Evolutionary conservation across 345 rosid genomes (phyloP), one percentile per base, ranked within the genome.

Genomic region (Fremontodendron californicum): DNA sequence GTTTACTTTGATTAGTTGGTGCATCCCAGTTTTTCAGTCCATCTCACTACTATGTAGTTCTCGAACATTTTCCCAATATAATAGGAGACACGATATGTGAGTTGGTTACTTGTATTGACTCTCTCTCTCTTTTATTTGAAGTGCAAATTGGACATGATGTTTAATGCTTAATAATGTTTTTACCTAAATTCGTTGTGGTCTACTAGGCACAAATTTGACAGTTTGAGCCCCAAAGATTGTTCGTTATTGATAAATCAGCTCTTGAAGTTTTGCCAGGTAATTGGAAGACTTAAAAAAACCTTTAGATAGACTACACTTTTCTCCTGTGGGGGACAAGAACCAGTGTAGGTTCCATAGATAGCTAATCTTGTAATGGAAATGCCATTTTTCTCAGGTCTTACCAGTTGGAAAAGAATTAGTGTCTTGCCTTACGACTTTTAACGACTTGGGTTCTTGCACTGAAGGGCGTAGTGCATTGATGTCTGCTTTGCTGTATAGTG

Each of bases 381-480:
- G n/a, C 55, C 6, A 23, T 70, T 60, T 80, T 75, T 80, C 85
- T 39, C 88, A 96, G 99, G 93, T 83, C 79, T 81, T 93, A 72
- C 97, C 94, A 61, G 83, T 85, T 86, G 97, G 99, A 79, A 92
- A 88, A 84, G 99, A 93, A 84, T 84, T 96, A 77, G 86, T 88
- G 48, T 85, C 85, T 80, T 96, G 99, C 81, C 88, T 93, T 77
- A 33, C 80, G 67, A 84, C 89, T 75, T 92, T 89, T 82, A 88
- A 82, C 85, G 95, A 90, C 73, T 74, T 96, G 78, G 83, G 88
- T 81, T 91, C 91, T 75, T 86, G 87, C 85, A 71, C 79, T 77
- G 97, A 88, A 86, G 94, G 94, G 65, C 89, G 78, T 77, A 89
- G 82, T 78, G 88, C 89, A 74, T 82, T 92, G 63, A 29, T 84